These are phyloP conservation scores for Colletotrichum salicis DNA, from an alignment of 2,329 filamentous ascomycete species.

Conservation along the genomic window DNA sequence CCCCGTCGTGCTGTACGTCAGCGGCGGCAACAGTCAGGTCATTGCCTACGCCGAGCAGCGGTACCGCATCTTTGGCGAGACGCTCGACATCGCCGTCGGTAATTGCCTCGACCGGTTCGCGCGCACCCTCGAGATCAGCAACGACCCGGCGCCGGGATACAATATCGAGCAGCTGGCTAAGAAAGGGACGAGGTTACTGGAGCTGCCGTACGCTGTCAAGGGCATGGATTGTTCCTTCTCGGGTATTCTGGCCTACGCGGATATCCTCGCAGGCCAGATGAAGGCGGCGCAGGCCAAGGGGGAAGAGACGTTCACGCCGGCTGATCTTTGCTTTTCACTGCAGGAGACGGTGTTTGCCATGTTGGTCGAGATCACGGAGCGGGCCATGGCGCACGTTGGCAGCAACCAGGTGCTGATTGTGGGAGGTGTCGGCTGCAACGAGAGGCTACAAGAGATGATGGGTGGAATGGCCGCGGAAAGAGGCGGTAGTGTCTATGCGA, in stretches of 20 bases:
- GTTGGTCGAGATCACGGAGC: conserved; percentile 98
- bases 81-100: conserved; percentile 95
- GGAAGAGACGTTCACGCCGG: conserved; percentile 74
- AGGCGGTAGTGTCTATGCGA: conserved; percentile 91
- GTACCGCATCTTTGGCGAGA: conserved; percentile 98
- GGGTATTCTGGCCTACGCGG: conserved; percentile 86
- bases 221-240: conserved; percentile 99
- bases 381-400: conserved; percentile 97
- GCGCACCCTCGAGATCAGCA: conserved; percentile 87
- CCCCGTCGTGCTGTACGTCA: conserved; percentile 95
- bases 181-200: conserved; percentile 78
- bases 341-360: conserved; percentile 97
- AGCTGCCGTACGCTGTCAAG: conserved; percentile 95
- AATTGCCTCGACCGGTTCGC: conserved; percentile 98
- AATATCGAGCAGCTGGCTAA: conserved; percentile 95
- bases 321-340: conserved; percentile 90
- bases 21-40: conserved; percentile 95
- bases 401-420: conserved; percentile 92
- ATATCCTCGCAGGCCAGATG: conserved; percentile 80
- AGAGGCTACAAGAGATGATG: conserved; percentile 98
- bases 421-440: conserved; percentile 94
- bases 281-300: conserved; percentile 57
- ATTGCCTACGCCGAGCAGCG: conserved; percentile 95
- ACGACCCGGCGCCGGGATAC: conserved; percentile 96
- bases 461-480: conserved; percentile 90